Evolutionary conservation across 2,329 filamentous ascomycete species (phyloP), one percentile per base, ranked within the genome.

Genomic region (Ascochyta pisi): DNA sequence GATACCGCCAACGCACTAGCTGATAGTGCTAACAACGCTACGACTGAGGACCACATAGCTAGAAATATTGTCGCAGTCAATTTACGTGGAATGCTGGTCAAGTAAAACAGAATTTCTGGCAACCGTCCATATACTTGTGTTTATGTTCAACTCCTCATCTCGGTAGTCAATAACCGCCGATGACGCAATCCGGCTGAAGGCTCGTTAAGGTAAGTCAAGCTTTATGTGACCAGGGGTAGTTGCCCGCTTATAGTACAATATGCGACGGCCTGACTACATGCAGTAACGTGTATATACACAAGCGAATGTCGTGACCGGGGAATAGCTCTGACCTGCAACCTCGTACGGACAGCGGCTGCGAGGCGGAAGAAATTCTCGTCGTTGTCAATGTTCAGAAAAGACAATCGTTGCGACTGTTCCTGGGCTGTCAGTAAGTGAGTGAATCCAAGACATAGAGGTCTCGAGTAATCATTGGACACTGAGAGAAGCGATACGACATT

Each of bases 141-240:
- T 42, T 7, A n/a, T 33, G 39, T 42, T 34, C 10, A 46, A 10
- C 34, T 55, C 27, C 42, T 50, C 54, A 57, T 52, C 24, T 52
- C 54, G 54, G 48, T 16, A 48, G 37, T 41, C 23, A 41, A 29
- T 23, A 42, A 46, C 41, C 42, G 54, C 54, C 35, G 31, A 57
- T 57, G 54, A 57, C 54, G 54, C 54, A 19, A 57, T 57, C 46
- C 48, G 47, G 54, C 47, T 51, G 38, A 43, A 35, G 2, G 54
- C 48, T 46, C 43, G 35, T 51, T 52, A n/a, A 47, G 54, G 54
- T 29, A 57, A 48, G 54, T 48, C 26, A 19, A 44, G 34, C 22
- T 33, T 19, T 41, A 42, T 31, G 22, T 8, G 4, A 9, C 27
- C 24, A 41, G 46, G 54, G 43, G 43, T 10, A 24, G 19, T 40